These are phyloP conservation scores for Canavalia ensiformis DNA, from an alignment of 306 rosid species.

Conservation along the genomic window DNA sequence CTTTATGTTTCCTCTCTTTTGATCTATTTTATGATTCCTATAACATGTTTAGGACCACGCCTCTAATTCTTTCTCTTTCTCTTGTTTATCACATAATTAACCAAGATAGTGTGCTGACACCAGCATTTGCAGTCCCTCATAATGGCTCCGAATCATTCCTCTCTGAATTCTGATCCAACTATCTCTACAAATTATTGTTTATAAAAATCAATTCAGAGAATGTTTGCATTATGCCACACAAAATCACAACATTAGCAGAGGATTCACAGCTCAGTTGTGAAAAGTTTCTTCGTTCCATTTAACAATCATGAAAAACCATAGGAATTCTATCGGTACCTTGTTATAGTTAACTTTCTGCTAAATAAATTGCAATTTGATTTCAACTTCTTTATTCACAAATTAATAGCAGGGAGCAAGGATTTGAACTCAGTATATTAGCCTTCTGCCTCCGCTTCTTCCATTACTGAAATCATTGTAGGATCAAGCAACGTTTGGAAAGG, in stretches of 20 bases:
- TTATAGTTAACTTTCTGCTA: conserved; percentile 26
- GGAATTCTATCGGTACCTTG: conserved; percentile 12
- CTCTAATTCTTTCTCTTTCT: conserved; percentile 19
- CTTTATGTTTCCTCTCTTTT: conserved; percentile 9
- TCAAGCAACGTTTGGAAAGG: too few relatives aligned
- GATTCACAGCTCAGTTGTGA: conserved; percentile 9
- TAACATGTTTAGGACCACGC: conserved; percentile 44
- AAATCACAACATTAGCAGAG: conserved; percentile 31
- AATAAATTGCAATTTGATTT: background rate
- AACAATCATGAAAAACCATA: conserved; percentile 42
- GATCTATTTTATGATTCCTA: conserved; percentile 27
- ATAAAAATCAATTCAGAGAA: conserved; percentile 48
- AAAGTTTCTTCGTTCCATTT: conserved; percentile 21
- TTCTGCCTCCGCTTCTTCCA: background rate
- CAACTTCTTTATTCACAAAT: background rate
- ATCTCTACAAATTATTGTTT: conserved; percentile 51
- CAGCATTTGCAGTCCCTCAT: conserved; percentile 26
- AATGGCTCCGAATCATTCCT: conserved; percentile 37
- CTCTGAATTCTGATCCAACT: conserved; percentile 41
- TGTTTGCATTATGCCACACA: conserved; percentile 47
- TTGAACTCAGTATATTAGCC: background rate
- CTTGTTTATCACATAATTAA: conserved; percentile 39
- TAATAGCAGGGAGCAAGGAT: background rate
- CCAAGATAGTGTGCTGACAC: conserved; percentile 45
- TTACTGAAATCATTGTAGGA: background rate